These are phyloP conservation scores for Magnolia officinalis DNA, from an alignment of 164 flowering plant genomes.

Conservation along the genomic window DNA sequence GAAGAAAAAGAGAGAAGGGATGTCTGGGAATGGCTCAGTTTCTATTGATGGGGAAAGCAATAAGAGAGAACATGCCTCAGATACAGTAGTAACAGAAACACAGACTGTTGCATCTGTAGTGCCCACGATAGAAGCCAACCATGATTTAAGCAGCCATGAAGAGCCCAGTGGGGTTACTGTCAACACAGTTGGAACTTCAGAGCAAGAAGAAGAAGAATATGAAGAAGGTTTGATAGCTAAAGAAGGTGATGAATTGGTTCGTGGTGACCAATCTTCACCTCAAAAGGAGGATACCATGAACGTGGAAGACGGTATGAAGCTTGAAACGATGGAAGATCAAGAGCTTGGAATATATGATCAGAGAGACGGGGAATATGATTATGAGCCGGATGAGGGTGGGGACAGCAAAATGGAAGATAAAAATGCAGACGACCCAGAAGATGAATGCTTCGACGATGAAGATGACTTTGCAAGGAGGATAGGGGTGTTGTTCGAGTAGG, in stretches of 20 bases:
- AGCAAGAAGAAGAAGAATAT: constrained; percentile 2
- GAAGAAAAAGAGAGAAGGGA: constrained; percentile 64
- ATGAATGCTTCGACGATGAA: constrained; percentile 51
- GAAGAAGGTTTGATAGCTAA: constrained; percentile 6
- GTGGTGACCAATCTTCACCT: constrained; percentile 24
- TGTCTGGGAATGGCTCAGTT: constrained; percentile 23
- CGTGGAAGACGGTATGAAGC: constrained; percentile 36
- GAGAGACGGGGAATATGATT: constrained; percentile 49
- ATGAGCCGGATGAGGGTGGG: constrained; percentile 48
- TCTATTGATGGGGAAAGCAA: constrained; percentile 21
- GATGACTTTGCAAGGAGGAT: constrained; percentile 83
- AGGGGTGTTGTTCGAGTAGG: constrained; percentile 43
- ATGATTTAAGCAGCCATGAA: too few species aligned
- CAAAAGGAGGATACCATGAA: constrained; percentile 26
- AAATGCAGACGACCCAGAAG: constrained; percentile 45
- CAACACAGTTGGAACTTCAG: constrained; percentile 5
- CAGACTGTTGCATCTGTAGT: not conserved
- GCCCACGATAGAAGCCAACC: constrained; percentile 16
- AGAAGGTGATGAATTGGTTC: constrained; percentile 18
- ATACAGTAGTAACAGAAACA: not conserved
- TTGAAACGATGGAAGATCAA: constrained; percentile 32
- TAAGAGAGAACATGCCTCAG: constrained; percentile 8
- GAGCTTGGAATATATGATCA: constrained; percentile 41
- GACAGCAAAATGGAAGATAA: constrained; percentile 24
- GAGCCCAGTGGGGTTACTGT: not conserved